Base-by-base conservation (phyloP, 352 stramenopile species). In the Phytophthora rubi region DNA sequence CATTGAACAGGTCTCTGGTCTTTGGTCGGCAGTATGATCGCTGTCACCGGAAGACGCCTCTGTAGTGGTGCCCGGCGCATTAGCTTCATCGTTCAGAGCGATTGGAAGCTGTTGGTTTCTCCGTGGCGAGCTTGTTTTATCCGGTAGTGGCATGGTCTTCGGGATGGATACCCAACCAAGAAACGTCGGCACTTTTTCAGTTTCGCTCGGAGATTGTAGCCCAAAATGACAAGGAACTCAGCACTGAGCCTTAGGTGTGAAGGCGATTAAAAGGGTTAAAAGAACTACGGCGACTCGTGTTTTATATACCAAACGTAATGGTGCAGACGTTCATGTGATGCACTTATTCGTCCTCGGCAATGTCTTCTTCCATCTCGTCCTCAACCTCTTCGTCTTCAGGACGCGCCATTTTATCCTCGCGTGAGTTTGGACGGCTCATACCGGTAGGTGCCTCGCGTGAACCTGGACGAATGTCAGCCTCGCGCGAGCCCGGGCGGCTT, bases 311-410 rank as follows among this genome's bases (percentile, higher is more conserved):
- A 56, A 71, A 71, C 52, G 42, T 32, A 68, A 23, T 4, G 37
- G 9, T 58, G 21, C 42, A 57, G 18, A 52, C 16, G 59, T 65
- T 32, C 23, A 58, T 2, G 10, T 47, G 4, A 5, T 23, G 16
- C 35, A 30, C 2, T 63, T 71, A 87, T 21, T 88, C 77, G 45
- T 90, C 86, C 16, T 92, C 86, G 1, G 68, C 83, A 66, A 95
- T 95, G 35, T 93, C 88, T 79, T 94, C 88, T 58, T 93, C 83
- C 79, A 95, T 78, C 37, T 93, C 87, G 35, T 90, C 86, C 30
- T 91, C 86, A 23, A 83, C 62, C 2, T 91, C 83, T 13, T 86
- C 70, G 12, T 78, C 59, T 39, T 57, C 53, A 44, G 30, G 62
- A 30, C 60, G 53, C 23, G 2, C 59, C 42, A 71, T 63, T 47